Evolutionary conservation across 2,329 filamentous ascomycete species (phyloP).

Genomic region (Fusarium kyushuense): DNA sequence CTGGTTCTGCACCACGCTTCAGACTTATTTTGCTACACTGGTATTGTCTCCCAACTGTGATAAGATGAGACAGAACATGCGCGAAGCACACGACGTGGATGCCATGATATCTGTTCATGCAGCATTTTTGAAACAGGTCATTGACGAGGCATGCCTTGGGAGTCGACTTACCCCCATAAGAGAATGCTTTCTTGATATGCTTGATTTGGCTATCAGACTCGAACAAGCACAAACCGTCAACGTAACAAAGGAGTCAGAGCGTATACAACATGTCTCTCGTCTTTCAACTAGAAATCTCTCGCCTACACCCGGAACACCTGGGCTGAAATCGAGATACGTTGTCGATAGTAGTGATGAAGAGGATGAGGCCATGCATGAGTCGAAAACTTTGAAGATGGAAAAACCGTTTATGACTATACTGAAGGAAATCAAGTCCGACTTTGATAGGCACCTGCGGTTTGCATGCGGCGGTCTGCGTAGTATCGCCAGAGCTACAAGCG

Average conservation of each 20-base stretch:
- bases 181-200: constrained; percentile 77
- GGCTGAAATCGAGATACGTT: constrained; percentile 45
- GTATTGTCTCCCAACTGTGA: constrained; percentile 73
- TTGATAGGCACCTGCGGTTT: constrained; percentile 75
- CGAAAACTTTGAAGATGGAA: constrained; percentile 40
- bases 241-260: constrained; percentile 51
- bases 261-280: constrained; percentile 52
- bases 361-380: constrained; percentile 45
- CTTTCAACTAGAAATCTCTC: constrained; percentile 37
- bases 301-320: constrained; percentile 36
- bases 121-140: constrained; percentile 70
- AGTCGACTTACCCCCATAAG: constrained; percentile 76
- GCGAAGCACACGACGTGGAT: constrained; percentile 78
- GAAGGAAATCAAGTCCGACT: constrained; percentile 69
- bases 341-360: constrained; percentile 46
- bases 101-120: constrained; percentile 80
- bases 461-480: constrained; percentile 78
- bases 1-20: constrained; percentile 81
- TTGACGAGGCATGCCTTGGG: constrained; percentile 77
- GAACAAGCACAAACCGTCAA: constrained; percentile 67
- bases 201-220: constrained; percentile 80
- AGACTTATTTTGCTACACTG: constrained; percentile 80
- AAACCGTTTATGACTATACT: constrained; percentile 65
- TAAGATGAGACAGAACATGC: constrained; percentile 69
- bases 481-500: constrained; percentile 78